Evolutionary conservation across 306 rosid species (phyloP).

Genomic region (Malus orientalis): DNA sequence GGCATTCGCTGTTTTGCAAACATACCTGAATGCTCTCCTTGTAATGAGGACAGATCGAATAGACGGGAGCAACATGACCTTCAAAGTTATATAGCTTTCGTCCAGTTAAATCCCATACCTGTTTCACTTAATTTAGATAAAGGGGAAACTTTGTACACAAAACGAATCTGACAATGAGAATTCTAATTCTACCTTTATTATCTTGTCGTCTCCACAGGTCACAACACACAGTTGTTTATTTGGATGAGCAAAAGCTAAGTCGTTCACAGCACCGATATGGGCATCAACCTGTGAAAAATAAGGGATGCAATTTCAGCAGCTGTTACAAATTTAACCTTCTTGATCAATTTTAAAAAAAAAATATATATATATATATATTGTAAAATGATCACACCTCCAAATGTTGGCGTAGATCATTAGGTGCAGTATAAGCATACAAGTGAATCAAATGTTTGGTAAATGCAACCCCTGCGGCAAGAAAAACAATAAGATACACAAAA

Average conservation of each 20-base stretch:
- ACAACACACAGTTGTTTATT: constrained; percentile 69
- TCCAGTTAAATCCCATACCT: constrained; percentile 86
- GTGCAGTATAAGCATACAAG: constrained; percentile 53
- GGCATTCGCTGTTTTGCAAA: background rate
- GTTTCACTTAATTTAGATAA: constrained; percentile 23
- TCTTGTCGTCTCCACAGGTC: constrained; percentile 85
- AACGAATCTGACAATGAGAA: constrained; percentile 11
- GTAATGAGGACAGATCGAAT: constrained; percentile 90
- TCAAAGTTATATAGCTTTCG: constrained; percentile 56
- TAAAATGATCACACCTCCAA: constrained; percentile 43
- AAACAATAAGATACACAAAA: constrained; percentile 12
- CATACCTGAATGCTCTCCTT: constrained; percentile 77
- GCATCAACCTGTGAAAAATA: constrained; percentile 60
- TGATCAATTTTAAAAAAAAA: constrained; percentile 16
- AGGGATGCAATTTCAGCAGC: constrained; percentile 17
- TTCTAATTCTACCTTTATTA: constrained; percentile 55
- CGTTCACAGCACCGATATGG: constrained; percentile 79
- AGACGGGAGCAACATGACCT: constrained; percentile 84
- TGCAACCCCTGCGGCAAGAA: constrained; percentile 64
- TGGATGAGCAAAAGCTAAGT: constrained; percentile 86
- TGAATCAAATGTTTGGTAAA: constrained; percentile 81
- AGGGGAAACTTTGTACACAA: constrained; percentile 5
- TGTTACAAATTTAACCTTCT: constrained; percentile 15
- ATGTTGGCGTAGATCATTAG: constrained; percentile 58
- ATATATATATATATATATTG: background rate